Percentiles rank a stretch among this genome's conserved stretches.
Evolutionary conservation across 176 grass and related monocot genomes (phyloP).

Genomic region (Chloris gayana): DNA sequence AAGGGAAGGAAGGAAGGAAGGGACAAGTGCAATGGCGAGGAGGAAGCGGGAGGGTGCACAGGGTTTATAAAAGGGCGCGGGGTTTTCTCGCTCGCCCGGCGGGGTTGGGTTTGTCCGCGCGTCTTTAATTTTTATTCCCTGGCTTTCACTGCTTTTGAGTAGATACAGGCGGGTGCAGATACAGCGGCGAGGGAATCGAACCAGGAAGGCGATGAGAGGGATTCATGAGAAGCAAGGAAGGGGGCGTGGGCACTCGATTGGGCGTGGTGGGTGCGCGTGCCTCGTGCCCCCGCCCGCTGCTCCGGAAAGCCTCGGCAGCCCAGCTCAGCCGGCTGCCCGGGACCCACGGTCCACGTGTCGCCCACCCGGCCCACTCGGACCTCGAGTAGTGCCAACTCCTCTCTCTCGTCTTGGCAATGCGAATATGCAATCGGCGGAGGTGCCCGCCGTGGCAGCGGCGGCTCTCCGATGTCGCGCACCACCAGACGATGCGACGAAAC

Average conservation of each 20-base stretch:
- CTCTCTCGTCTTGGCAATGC: too few species aligned
- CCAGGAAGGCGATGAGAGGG: not conserved
- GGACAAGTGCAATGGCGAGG: constrained; percentile 24
- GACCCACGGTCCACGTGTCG: constrained; percentile 29
- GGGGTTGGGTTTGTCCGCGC: not conserved
- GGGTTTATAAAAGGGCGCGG: constrained; percentile 35
- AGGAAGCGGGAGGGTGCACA: not conserved
- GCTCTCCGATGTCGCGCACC: not conserved
- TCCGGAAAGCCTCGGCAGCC: constrained; percentile 36
- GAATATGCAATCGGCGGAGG: not conserved
- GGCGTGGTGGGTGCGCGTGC: constrained; percentile 46
- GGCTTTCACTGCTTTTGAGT: constrained; percentile 45
- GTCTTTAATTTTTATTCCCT: constrained; percentile 32
- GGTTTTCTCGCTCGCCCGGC: too few species aligned
- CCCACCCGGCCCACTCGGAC: not conserved
- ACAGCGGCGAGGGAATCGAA: constrained; percentile 2
- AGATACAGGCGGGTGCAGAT: constrained; percentile 2
- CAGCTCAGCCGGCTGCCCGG: constrained; percentile 24
- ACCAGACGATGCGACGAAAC: too few species aligned
- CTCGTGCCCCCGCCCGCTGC: constrained; percentile 36
- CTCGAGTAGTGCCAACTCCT: too few species aligned
- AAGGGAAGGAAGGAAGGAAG: not conserved
- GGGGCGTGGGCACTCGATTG: constrained; percentile 50
- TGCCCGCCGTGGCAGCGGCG: too few species aligned
- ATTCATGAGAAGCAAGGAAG: not conserved